These are phyloP conservation scores for Clavulina sp. DNA, from an alignment of 768 basidiomycete genomes.

Conservation along the genomic window DNA sequence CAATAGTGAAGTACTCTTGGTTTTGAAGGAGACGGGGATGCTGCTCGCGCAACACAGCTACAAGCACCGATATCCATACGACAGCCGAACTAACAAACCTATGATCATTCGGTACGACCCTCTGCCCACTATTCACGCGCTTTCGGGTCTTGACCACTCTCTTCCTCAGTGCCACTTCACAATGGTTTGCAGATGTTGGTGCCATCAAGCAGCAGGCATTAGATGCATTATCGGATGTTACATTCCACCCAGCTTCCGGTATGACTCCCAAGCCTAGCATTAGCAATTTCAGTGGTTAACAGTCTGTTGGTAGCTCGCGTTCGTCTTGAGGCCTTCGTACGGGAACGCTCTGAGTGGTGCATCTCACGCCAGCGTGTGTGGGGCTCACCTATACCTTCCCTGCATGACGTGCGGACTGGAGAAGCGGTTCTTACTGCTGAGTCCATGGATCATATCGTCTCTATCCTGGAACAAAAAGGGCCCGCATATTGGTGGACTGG, in stretches of 20 bases:
- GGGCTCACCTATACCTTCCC: slow-evolving; percentile 90
- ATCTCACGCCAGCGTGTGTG: slow-evolving; percentile 94
- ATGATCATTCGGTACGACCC: slow-evolving; percentile 67
- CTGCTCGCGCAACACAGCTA: slow-evolving; percentile 53
- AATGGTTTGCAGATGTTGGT: slow-evolving; percentile 93
- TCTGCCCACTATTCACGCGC: too few species aligned
- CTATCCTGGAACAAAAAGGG: slow-evolving; percentile 54
- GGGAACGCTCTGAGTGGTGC: slow-evolving; percentile 91
- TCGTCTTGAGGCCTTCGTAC: slow-evolving; percentile 75
- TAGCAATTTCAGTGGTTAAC: background rate
- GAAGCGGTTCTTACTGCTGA: slow-evolving; percentile 43
- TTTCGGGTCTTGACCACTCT: background rate
- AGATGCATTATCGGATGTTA: slow-evolving; percentile 44
- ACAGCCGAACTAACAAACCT: slow-evolving; percentile 89
- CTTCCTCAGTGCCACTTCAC: slow-evolving; percentile 59
- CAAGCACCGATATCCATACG: slow-evolving; percentile 85
- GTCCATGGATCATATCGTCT: slow-evolving; percentile 58
- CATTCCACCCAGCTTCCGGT: slow-evolving; percentile 68
- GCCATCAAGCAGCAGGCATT: slow-evolving; percentile 64
- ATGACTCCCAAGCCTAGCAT: slow-evolving; percentile 15
- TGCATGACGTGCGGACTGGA: slow-evolving; percentile 49
- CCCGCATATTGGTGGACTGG: slow-evolving; percentile 87
- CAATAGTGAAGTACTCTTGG: slow-evolving; percentile 40
- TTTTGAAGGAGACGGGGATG: slow-evolving; percentile 33
- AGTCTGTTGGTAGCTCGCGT: slow-evolving; percentile 42